Percentiles rank a stretch among this genome's conserved stretches.
phyloP scores from a whole-genome alignment of 2,329 filamentous ascomycete species.

The Colletotrichum chrysophilum region DNA sequence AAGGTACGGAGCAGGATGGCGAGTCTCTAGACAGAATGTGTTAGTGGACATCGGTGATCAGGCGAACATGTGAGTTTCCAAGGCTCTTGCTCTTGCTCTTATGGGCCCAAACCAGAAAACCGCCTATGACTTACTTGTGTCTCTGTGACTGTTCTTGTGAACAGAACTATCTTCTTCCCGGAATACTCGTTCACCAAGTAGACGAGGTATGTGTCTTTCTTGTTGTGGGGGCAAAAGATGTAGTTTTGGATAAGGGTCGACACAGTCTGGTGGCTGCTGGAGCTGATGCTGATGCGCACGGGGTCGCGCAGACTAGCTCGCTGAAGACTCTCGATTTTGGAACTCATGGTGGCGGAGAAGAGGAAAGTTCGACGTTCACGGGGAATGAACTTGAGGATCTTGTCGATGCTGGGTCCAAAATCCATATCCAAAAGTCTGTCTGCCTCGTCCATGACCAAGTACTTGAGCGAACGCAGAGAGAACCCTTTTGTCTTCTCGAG shows the following conservation, averaged over 20 bases:
- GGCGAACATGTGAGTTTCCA: not conserved
- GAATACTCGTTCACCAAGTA: constrained; percentile 85
- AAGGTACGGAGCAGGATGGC: constrained; percentile 83
- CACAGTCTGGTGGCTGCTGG: constrained; percentile 89
- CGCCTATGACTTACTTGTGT: constrained; percentile 43
- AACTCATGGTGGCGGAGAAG: constrained; percentile 93
- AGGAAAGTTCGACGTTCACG: constrained; percentile 80
- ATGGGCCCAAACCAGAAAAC: not conserved
- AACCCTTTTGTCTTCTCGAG: constrained; percentile 98
- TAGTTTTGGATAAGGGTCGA: constrained; percentile 87
- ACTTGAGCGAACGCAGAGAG: constrained; percentile 80
- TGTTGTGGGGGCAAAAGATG: constrained; percentile 82
- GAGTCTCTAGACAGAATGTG: constrained; percentile 65
- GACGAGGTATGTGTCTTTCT: constrained; percentile 91
- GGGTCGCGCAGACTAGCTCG: constrained; percentile 87
- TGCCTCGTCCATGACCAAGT: constrained; percentile 94
- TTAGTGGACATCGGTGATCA: not conserved
- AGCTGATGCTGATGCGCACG: constrained; percentile 80
- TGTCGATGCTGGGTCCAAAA: constrained; percentile 91
- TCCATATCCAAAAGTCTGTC: constrained; percentile 92
- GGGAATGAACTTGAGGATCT: constrained; percentile 88
- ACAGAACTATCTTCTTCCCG: constrained; percentile 88
- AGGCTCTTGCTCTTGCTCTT: not conserved
- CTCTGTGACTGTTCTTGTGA: constrained; percentile 91
- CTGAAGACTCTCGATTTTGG: constrained; percentile 91